Base-by-base conservation (phyloP, 495 filamentous ascomycete species). In the Podospora pseudopauciseta region DNA sequence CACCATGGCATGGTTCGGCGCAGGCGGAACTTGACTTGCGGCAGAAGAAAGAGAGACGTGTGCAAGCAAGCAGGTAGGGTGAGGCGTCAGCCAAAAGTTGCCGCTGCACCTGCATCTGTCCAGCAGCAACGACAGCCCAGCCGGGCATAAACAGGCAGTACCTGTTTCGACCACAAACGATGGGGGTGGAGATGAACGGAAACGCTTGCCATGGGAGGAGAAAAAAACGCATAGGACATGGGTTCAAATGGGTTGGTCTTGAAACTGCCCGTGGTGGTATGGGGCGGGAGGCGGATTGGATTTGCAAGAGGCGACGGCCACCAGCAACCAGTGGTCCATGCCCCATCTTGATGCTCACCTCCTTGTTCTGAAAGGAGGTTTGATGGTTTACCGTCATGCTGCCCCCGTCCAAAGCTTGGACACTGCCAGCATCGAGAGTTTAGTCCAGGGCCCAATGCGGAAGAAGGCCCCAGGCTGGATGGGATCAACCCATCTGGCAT, bases 401-500 rank as follows among this genome's bases (percentile, higher is more conserved):
- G 56, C 65, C 30, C 30, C 58, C 64, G 60, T 65, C 56, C 20
- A 32, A 32, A 28, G 62, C 65, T 32, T 65, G 53, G 53, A 19
- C 65, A 18, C 58, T 61, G 68, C 65, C 55, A 69, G 66, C 39
- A 55, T 68, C 53, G 39, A 65, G 64, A 60, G 62, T 72, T 70
- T 71, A 71, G 68, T 73, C 71, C 56, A 18, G 64, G 61, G 64
- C 56, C 54, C 58, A 55, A 34, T 68, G 70, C 70, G 73, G 71
- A 74, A 63, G 32, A 13, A 49, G 16, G 68, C 64, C 73, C 71
- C 73, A 71, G 66, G 67, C 20, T 67, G 71, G 66, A 64, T 58
- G 60, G 66, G 39, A 49, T 49, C 39, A 60, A n/a, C 68, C 66
- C 32, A 71, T 69, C 64, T 70, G 68, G 67, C 69, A 61, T 70